Evolutionary conservation across 441 rosid species (phyloP).

Genomic region (Pelargonium fulgidum): DNA sequence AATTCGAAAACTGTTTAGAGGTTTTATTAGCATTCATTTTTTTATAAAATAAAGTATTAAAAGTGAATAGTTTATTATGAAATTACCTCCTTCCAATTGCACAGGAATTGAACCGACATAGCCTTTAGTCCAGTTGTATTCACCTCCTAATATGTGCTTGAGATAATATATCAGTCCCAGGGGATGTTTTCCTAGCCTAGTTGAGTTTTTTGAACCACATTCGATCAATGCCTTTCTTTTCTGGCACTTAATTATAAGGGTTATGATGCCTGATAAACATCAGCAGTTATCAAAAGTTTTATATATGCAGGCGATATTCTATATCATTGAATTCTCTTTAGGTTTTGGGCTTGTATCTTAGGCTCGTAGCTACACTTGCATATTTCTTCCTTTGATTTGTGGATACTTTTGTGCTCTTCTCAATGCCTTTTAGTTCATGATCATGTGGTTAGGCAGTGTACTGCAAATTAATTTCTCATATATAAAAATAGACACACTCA

Average conservation of each 20-base stretch:
- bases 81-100: neutral
- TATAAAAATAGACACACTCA: neutral
- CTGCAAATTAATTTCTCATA: neutral
- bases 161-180: neutral
- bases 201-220: neutral
- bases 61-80: neutral
- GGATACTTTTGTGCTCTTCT: neutral
- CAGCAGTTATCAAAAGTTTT: neutral
- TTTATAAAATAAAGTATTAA: too few relatives aligned
- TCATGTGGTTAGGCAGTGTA: neutral
- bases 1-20: neutral
- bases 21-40: neutral
- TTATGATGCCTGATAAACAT: neutral
- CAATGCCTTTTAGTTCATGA: neutral
- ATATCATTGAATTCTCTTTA: neutral
- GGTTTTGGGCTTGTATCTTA: neutral
- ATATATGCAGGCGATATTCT: neutral
- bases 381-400: neutral
- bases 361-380: neutral
- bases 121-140: neutral
- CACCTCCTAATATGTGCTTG: neutral
- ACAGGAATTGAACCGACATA: neutral
- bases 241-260: neutral
- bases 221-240: neutral
- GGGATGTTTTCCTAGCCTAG: neutral